Conservation (phyloP, 768 basidiomycete genomes). For the Exidia glandulosa region DNA sequence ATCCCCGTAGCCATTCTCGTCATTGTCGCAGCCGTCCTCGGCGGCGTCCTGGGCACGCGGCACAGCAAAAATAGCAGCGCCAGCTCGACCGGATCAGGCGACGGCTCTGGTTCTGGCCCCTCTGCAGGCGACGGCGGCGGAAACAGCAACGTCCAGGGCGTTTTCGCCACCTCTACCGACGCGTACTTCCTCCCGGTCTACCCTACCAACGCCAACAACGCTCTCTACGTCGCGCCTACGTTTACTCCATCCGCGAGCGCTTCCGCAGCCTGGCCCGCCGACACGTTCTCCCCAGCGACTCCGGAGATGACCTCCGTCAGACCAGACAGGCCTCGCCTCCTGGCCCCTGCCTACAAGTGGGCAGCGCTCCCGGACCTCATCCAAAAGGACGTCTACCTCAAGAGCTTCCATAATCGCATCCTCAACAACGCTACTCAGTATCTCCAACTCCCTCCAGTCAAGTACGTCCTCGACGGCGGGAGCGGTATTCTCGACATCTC, state of each 20-base stretch:
- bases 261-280: conserved; percentile 59
- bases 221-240: conserved; percentile 59
- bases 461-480: conserved; percentile 65
- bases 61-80: conserved; percentile 27
- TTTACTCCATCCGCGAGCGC: conserved; percentile 47
- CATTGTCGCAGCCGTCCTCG: conserved; percentile 58
- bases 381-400: conserved; percentile 71
- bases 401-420: conserved; percentile 83
- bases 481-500: conserved; percentile 90
- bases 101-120: conserved; percentile 14
- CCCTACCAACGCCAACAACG: conserved; percentile 56
- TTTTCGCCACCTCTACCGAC: conserved; percentile 71
- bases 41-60: conserved; percentile 69
- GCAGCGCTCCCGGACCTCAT: conserved; percentile 67
- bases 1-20: conserved; percentile 54
- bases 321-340: conserved; percentile 76
- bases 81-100: conserved; percentile 11
- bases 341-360: conserved; percentile 95
- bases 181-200: conserved; percentile 76
- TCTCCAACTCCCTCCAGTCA: conserved; percentile 47
- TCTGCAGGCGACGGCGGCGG: conserved; percentile 22
- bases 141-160: conserved; percentile 49
- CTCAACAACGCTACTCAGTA: conserved; percentile 80
- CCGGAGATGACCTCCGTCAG: conserved; percentile 51
- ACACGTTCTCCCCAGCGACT: conserved; percentile 58